Base-by-base conservation (phyloP, 2,329 filamentous ascomycete genomes). In the Alternaria tenuissima region DNA sequence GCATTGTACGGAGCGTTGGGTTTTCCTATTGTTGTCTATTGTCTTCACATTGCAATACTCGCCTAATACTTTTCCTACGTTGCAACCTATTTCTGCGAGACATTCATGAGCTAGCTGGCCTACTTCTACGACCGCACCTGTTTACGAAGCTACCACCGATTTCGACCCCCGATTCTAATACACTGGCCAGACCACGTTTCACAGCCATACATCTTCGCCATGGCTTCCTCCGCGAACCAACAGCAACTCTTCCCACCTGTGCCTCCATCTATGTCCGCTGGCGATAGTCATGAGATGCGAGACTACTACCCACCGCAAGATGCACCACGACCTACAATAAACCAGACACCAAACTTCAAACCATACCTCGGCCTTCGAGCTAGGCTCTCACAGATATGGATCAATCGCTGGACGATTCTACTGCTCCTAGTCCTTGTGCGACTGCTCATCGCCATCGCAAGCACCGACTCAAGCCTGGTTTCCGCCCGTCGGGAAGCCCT, bases 381-480 rank as follows among this genome's bases (percentile, higher is more conserved):
- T 71, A 90, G 94, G 73, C 86, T 98, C 72, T 98, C 95, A 53
- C 95, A 99, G 83, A 86, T 96, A 79, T 97, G 94, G 93, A 89
- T 99, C 82, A 98, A 99, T 83, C 88, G 92, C 79, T 99, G 95
- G 95, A 98, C 95, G 39, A 85, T 98, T 61, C 85, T 99, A 48
- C 85, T 98, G 48, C 79, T 97, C 60, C 88, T 99, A 55, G 89
- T 98, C 57, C 88, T 99, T 53, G 87, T 91, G 64, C 88, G 94
- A 58, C 87, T 94, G 61, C 81, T 99, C 53, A 83, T 98, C 61
- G 88, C 94, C 38, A 87, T 94, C 56, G 85, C 85, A 56, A 86
- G 86, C 69, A 86, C 97, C 64, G 85, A 93, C 75, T 84, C 88
- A 68, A 89, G 94, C 75, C 87, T 98, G 65, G 87, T 80, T 55